Conservation (phyloP, 2,329 filamentous ascomycete species). For the Clonostachys sp. region DNA sequence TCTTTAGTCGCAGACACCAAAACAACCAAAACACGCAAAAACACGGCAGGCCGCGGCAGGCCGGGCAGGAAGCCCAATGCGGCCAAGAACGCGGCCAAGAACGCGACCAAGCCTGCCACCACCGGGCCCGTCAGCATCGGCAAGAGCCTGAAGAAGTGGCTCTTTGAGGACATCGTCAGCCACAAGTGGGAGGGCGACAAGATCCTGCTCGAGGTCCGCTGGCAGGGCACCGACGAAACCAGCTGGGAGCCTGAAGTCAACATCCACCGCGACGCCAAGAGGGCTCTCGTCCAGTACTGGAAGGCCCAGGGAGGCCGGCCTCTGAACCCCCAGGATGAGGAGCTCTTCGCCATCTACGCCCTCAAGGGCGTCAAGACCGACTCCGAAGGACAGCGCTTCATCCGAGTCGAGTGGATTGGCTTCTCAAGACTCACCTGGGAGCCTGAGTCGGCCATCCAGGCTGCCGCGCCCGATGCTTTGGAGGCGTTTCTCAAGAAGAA, state of each 20-base stretch:
- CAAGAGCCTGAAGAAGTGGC: too few species aligned
- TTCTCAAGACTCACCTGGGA: constrained; percentile 23
- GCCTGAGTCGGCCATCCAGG: constrained; percentile 11
- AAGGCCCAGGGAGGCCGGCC: constrained; percentile 19
- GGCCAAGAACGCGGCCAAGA: too few species aligned
- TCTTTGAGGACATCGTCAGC: neutral
- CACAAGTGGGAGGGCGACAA: constrained; percentile 19
- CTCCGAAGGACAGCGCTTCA: constrained; percentile 14
- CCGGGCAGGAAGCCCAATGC: too few species aligned
- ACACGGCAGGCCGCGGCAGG: too few species aligned
- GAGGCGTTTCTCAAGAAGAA: constrained; percentile 12
- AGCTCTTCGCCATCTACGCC: constrained; percentile 22
- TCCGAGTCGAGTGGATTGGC: constrained; percentile 28
- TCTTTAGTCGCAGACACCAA: too few species aligned
- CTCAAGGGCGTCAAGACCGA: constrained; percentile 18
- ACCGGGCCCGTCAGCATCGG: too few species aligned
- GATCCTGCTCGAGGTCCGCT: constrained; percentile 22
- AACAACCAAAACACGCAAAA: too few species aligned
- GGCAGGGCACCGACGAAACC: constrained; percentile 18
- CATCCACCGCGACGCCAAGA: constrained; percentile 23
- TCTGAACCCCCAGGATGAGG: constrained; percentile 17
- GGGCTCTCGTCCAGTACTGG: constrained; percentile 25
- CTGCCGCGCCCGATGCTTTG: constrained; percentile 16
- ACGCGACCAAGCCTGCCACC: too few species aligned
- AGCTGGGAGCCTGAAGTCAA: constrained; percentile 24